Base-by-base conservation (phyloP, 2,329 filamentous ascomycete genomes). In the Colletotrichum gloeosporioides region DNA sequence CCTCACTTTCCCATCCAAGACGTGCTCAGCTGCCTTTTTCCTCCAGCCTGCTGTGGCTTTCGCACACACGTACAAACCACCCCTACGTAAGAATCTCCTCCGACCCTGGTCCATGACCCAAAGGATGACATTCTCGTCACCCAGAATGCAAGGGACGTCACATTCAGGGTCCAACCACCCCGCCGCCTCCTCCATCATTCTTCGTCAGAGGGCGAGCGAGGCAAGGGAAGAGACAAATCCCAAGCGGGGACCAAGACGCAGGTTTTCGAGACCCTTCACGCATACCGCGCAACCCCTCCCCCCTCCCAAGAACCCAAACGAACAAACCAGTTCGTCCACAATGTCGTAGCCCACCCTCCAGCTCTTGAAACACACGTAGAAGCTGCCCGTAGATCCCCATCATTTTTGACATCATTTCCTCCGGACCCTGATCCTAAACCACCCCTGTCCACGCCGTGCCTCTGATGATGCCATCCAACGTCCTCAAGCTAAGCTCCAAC, bases 221-320 rank as follows among this genome's bases (percentile, higher is more conserved):
- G 44, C n/a, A 66, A 39, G 57, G 63, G 34, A 25, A 53, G n/a
- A 53, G n/a, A 53, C 44, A 53, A 53, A 53, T 32, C n/a, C n/a
- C n/a, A 44, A 29, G 49, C 32, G 67, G 64, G 49, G 74, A 61
- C 74, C 32, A 68, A 64, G 69, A 62, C 44, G 65, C 74, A 39
- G 70, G 74, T 65, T 76, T 65, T 69, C 29, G 70, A 76, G 74
- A 76, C 74, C 74, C 74, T 76, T 69, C 34, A 59, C 70, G 71
- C 70, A 73, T 73, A 64, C 29, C 31, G 44, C 66, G 31, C 31
- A 22, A 9, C 27, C 13, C 25, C 15, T 64, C 32, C 69, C 13
- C 57, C 44, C 13, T 18, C 16, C 36, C n/a, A 18, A 49, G 53
- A 61, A 62, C 6, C 53, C 53, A 22, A 31, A 13, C 13, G 32